phyloP scores from a whole-genome alignment of 805 yeast genomes.

The Cyberlindnera xishuangbannaensis region DNA sequence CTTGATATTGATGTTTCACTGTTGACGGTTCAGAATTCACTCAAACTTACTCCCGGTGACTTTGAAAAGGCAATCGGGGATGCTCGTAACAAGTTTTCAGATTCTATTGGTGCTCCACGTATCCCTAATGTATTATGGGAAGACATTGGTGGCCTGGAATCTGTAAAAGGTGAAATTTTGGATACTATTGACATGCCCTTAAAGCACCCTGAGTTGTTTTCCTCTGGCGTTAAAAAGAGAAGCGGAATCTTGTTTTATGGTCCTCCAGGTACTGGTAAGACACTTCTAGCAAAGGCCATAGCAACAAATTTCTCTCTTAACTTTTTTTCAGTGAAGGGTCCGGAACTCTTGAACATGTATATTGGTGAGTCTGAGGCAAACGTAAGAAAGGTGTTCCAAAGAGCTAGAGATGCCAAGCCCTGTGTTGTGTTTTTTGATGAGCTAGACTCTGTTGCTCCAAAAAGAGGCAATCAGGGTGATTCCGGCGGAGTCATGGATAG shows the following conservation, averaged over 20 bases:
- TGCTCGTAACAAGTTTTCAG: slow-evolving; percentile 85
- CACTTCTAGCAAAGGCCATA: slow-evolving; percentile 91
- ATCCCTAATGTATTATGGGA: slow-evolving; percentile 96
- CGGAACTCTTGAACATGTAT: slow-evolving; percentile 94
- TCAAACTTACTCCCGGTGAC: slow-evolving; percentile 51
- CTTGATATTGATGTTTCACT: slow-evolving; percentile 8
- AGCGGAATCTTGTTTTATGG: slow-evolving; percentile 95
- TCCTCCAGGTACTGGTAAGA: slow-evolving; percentile 98
- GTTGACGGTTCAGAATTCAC: slow-evolving; percentile 39
- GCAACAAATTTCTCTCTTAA: slow-evolving; percentile 93
- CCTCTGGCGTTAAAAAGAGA: slow-evolving; percentile 85
- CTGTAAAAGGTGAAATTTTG: slow-evolving; percentile 85
- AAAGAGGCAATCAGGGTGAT: slow-evolving; percentile 97
- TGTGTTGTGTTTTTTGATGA: slow-evolving; percentile 98
- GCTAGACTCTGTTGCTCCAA: slow-evolving; percentile 96
- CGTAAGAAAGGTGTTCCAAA: slow-evolving; percentile 89
- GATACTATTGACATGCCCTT: slow-evolving; percentile 96
- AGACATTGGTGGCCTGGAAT: slow-evolving; percentile 92
- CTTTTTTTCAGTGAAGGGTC: slow-evolving; percentile 96
- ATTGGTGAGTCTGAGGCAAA: slow-evolving; percentile 98
- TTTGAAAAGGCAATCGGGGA: slow-evolving; percentile 66
- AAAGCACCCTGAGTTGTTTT: slow-evolving; percentile 85
- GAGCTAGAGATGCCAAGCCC: slow-evolving; percentile 94
- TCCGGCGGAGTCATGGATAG: slow-evolving; percentile 99
- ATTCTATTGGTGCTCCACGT: slow-evolving; percentile 93